phyloP scores from a whole-genome alignment of 1,284 basidiomycete genomes.

The Puccinia brachypodii region DNA sequence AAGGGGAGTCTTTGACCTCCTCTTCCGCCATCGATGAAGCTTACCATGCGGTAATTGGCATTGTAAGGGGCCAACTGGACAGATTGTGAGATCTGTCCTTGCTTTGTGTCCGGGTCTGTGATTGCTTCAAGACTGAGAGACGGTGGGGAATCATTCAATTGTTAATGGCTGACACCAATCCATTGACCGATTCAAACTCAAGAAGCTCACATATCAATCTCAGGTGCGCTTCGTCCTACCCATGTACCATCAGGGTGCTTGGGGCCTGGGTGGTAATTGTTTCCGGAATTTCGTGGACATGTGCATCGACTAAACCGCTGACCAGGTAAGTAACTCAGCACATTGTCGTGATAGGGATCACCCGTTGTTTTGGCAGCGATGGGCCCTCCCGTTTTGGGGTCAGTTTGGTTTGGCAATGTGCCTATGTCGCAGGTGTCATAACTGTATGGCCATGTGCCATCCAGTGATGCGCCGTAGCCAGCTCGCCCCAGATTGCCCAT shows the following conservation, averaged over 20 bases:
- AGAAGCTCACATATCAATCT: constrained; percentile 56
- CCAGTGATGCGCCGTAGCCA: constrained; percentile 75
- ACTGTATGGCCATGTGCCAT: constrained; percentile 73
- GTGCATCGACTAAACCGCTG: constrained; percentile 60
- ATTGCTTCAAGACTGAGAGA: constrained; percentile 53
- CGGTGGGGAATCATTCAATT: not conserved
- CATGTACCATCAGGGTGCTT: constrained; percentile 54
- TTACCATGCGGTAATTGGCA: constrained; percentile 54
- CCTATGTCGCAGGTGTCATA: constrained; percentile 77
- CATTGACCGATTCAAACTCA: not conserved
- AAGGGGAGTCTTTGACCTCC: constrained; percentile 51
- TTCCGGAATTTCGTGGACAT: constrained; percentile 53
- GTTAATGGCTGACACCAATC: not conserved
- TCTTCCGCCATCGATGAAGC: constrained; percentile 39
- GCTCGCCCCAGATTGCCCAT: constrained; percentile 87
- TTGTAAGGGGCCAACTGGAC: constrained; percentile 58
- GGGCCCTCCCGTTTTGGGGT: constrained; percentile 52
- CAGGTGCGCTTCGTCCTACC: constrained; percentile 56
- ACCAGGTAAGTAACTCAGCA: constrained; percentile 61
- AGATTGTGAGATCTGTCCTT: constrained; percentile 56
- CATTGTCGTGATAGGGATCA: constrained; percentile 50
- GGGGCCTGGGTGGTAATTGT: constrained; percentile 59
- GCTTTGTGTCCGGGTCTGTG: constrained; percentile 49
- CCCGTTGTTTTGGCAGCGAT: constrained; percentile 51
- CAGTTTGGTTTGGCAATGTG: constrained; percentile 75